These are phyloP conservation scores for Petunia axillaris DNA, from an alignment of 257 asterid genomes.

Conservation along the genomic window DNA sequence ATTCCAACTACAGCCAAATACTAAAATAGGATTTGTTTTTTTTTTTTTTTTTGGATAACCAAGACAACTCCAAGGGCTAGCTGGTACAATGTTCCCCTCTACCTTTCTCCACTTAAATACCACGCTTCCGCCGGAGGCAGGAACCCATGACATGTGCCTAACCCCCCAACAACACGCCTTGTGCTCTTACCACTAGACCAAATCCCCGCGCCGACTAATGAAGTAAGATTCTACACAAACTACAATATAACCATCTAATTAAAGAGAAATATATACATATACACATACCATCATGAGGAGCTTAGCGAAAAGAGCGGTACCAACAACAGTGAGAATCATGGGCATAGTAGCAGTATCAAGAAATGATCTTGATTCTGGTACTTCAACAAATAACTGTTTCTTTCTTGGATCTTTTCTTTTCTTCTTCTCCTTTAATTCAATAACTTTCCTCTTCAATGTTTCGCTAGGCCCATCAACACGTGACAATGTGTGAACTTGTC, in stretches of 20 bases:
- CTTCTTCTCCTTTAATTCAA: constrained; percentile 55
- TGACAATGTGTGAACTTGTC: constrained; percentile 58
- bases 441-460: constrained; percentile 61
- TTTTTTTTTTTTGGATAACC: too few species aligned
- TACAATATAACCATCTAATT: not conserved
- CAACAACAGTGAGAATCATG: constrained; percentile 72
- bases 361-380: constrained; percentile 67
- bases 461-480: constrained; percentile 61
- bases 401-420: constrained; percentile 51
- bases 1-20: not conserved
- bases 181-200: too few species aligned
- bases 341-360: constrained; percentile 91
- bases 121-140: too few species aligned
- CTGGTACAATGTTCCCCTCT: too few species aligned
- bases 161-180: too few species aligned
- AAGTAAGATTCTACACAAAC: not conserved
- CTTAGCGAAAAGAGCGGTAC: constrained; percentile 74
- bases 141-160: too few species aligned
- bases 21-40: too few species aligned
- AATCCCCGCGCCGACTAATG: too few species aligned
- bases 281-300: constrained; percentile 77
- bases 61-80: too few species aligned
- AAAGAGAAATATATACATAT: not conserved
- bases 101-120: too few species aligned
- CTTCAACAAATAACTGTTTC: constrained; percentile 62